phyloP scores from a whole-genome alignment of 805 yeast species.

The Suhomyces prunicola region DNA sequence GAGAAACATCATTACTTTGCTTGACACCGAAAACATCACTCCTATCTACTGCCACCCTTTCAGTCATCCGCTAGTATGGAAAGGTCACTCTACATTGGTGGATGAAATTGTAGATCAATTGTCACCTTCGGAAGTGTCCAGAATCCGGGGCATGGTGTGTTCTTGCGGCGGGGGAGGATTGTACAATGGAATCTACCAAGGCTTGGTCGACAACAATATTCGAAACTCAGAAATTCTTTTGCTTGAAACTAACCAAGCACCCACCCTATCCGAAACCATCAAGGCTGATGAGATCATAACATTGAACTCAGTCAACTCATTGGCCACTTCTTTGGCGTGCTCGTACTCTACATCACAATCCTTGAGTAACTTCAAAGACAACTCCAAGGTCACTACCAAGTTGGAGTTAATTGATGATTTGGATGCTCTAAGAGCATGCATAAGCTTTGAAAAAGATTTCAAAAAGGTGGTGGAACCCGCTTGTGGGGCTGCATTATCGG shows the following conservation, averaged over 20 bases:
- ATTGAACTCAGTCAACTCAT: slow-evolving; percentile 46
- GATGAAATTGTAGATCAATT: slow-evolving; percentile 42
- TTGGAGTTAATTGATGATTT: slow-evolving; percentile 42
- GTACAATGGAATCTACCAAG: slow-evolving; percentile 49
- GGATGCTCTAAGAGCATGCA: slow-evolving; percentile 54
- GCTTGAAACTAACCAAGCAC: slow-evolving; percentile 63
- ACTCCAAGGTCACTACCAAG: slow-evolving; percentile 13
- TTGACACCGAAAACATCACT: slow-evolving; percentile 15
- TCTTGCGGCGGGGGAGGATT: slow-evolving; percentile 61
- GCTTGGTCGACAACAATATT: slow-evolving; percentile 34
- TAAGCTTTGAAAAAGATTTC: slow-evolving; percentile 48
- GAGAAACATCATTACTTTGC: slow-evolving; percentile 19
- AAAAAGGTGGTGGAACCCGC: slow-evolving; percentile 64
- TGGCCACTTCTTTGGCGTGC: slow-evolving; percentile 67
- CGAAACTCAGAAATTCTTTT: slow-evolving; percentile 31
- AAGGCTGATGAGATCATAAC: slow-evolving; percentile 42
- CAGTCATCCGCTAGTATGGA: slow-evolving; percentile 50
- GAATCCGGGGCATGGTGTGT: slow-evolving; percentile 47
- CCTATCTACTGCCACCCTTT: slow-evolving; percentile 57
- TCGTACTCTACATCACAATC: slow-evolving; percentile 52
- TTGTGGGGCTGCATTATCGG: slow-evolving; percentile 65
- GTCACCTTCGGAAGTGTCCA: slow-evolving; percentile 11
- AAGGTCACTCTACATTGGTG: slow-evolving; percentile 49
- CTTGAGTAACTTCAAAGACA: slow-evolving; percentile 33
- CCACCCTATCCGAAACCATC: slow-evolving; percentile 53